Base-by-base conservation (phyloP, 306 rosid species). In the Fagus sylvatica region DNA sequence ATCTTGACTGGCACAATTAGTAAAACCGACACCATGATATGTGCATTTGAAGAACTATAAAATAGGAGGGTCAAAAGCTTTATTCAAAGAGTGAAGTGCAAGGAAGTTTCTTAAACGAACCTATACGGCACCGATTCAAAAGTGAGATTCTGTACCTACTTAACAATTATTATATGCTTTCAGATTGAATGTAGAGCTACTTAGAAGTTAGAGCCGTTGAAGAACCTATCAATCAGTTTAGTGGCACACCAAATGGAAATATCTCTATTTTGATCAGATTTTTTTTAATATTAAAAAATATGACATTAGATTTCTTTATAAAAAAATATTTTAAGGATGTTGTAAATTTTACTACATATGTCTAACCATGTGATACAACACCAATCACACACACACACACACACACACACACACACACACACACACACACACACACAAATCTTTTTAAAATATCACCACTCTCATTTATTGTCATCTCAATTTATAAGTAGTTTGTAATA, bases 181-280 rank as follows among this genome's bases (percentile, higher is more conserved):
- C 3, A 65, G 74, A 76, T 66, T 34, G 74, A 19, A 51, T 19
- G 57, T 40, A 36, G 55, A 65, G 2, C 66, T 67, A 17, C 17
- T 51, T 51, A n/a, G 36, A 57, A 15, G 43, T 62, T 36, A 22
- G 77, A 56, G 48, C 59, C 74, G 61, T 69, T 69, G 16, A 76
- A 41, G 32, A 69, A 42, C 46, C 69, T 19, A 42, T 55, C 56
- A 69, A 39, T 68, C 46, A 54, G 54, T 68, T 67, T 53, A 19
- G 56, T 68, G 46, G 65, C 79, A 34, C 53, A 36, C 42, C 12
- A 3, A 1, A 3, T 13, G 12, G 15, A 12, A 22, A 22, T 22
- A 22, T 22, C 28, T 22, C 28, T 22, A 22, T 22, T 22, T 53
- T 53, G 57, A 53, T 53, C 28, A 6, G 15, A 53, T 53, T 53